Evolutionary conservation across 768 basidiomycete species (phyloP).

Genomic region (Mycena amicta): DNA sequence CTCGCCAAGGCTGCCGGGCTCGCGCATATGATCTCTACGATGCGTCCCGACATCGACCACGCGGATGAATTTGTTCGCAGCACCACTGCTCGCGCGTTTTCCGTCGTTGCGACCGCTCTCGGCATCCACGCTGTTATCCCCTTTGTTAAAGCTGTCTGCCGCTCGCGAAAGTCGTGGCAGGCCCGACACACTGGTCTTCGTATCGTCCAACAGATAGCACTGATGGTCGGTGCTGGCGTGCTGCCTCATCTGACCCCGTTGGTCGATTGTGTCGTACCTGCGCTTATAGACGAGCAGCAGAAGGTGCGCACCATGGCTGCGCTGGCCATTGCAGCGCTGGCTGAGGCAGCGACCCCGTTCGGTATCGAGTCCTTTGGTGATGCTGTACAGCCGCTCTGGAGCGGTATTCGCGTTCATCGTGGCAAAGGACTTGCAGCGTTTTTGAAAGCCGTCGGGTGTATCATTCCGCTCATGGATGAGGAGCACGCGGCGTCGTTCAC

Average conservation of each 20-base stretch:
- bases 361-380: slow-evolving; percentile 99
- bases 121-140: slow-evolving; percentile 96
- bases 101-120: slow-evolving; percentile 96
- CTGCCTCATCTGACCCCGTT: slow-evolving; percentile 94
- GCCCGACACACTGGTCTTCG: slow-evolving; percentile 98
- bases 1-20: slow-evolving; percentile 97
- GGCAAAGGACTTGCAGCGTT: slow-evolving; percentile 94
- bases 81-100: slow-evolving; percentile 97
- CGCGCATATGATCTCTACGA: slow-evolving; percentile 99
- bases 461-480: slow-evolving; percentile 99
- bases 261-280: slow-evolving; percentile 93
- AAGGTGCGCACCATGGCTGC: slow-evolving; percentile 97
- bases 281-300: slow-evolving; percentile 90
- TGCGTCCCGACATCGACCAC: slow-evolving; percentile 99
- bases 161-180: slow-evolving; percentile 99
- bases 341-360: slow-evolving; percentile 96
- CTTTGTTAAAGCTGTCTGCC: slow-evolving; percentile 97
- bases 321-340: slow-evolving; percentile 86
- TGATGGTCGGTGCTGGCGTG: slow-evolving; percentile 99
- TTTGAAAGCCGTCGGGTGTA: slow-evolving; percentile 97
- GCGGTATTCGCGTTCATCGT: slow-evolving; percentile 90
- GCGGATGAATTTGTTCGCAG: slow-evolving; percentile 99
- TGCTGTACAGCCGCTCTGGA: slow-evolving; percentile 91
- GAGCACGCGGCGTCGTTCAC: slow-evolving; percentile 99
- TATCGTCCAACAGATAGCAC: slow-evolving; percentile 98